Evolutionary conservation across 2,329 filamentous ascomycete species (phyloP).

Genomic region (Ceratocystis harringtonii): DNA sequence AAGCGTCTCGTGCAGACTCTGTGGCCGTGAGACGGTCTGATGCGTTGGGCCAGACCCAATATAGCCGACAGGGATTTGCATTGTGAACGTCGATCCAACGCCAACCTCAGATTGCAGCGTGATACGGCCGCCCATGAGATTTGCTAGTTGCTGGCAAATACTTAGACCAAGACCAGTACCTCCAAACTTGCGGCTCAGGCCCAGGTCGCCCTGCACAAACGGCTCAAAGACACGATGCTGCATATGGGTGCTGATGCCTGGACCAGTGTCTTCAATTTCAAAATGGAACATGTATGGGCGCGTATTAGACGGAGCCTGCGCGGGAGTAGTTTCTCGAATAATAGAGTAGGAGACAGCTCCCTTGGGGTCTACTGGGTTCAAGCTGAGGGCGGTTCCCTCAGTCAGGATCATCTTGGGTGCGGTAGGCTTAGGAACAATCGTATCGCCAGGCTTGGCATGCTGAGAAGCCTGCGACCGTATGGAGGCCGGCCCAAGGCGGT

Average conservation of each 20-base stretch:
- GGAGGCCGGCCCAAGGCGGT: slow-evolving; percentile 35
- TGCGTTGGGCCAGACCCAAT: slow-evolving; percentile 48
- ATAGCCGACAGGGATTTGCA: slow-evolving; percentile 69
- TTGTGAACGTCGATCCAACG: slow-evolving; percentile 64
- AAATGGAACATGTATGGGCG: slow-evolving; percentile 68
- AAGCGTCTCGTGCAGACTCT: slow-evolving; percentile 29
- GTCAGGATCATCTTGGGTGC: slow-evolving; percentile 22
- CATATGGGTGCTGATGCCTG: slow-evolving; percentile 64
- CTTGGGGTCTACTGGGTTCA: slow-evolving; percentile 48
- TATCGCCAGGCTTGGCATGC: slow-evolving; percentile 8
- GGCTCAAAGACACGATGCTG: slow-evolving; percentile 81
- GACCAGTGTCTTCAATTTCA: slow-evolving; percentile 75
- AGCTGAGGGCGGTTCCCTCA: slow-evolving; percentile 40
- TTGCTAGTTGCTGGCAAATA: slow-evolving; percentile 76
- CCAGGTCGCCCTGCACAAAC: slow-evolving; percentile 84
- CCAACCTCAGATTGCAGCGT: slow-evolving; percentile 55
- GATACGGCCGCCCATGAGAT: slow-evolving; percentile 68
- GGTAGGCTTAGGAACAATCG: slow-evolving; percentile 18
- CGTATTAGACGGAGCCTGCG: slow-evolving; percentile 45
- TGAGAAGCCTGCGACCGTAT: slow-evolving; percentile 37
- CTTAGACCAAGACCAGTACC: slow-evolving; percentile 78
- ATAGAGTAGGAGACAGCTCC: slow-evolving; percentile 30
- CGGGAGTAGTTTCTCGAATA: slow-evolving; percentile 40
- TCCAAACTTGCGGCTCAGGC: slow-evolving; percentile 76
- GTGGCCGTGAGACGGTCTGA: slow-evolving; percentile 34